Conservation (phyloP, 768 basidiomycete genomes). For the Termitomyces titanicus region DNA sequence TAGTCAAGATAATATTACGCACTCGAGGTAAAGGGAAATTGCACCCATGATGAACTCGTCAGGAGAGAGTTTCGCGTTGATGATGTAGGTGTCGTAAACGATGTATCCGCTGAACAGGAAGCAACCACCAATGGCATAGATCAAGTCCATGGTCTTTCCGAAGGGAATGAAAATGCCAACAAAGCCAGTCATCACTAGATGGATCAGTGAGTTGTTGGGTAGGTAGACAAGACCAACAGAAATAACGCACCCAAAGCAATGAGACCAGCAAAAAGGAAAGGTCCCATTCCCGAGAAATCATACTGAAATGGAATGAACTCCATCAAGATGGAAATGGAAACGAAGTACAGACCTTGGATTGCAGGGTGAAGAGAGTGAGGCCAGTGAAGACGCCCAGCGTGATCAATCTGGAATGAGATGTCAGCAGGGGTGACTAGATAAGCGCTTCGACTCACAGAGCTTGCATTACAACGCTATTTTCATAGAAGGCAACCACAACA, state of each 20-base stretch:
- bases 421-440: slow-evolving; percentile 1
- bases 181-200: slow-evolving; percentile 71
- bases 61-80: slow-evolving; percentile 84
- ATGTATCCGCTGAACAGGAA: slow-evolving; percentile 88
- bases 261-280: slow-evolving; percentile 85
- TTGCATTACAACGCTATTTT: slow-evolving; percentile 74
- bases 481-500: slow-evolving; percentile 73
- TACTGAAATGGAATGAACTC: slow-evolving; percentile 46
- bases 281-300: slow-evolving; percentile 91
- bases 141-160: slow-evolving; percentile 72
- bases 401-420: slow-evolving; percentile 52
- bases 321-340: not conserved
- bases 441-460: slow-evolving; percentile 58
- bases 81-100: slow-evolving; percentile 86
- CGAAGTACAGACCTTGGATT: slow-evolving; percentile 66
- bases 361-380: slow-evolving; percentile 90
- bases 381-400: slow-evolving; percentile 93
- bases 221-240: not conserved
- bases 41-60: slow-evolving; percentile 93
- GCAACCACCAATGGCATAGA: slow-evolving; percentile 74
- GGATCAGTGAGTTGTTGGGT: not conserved
- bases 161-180: slow-evolving; percentile 89
- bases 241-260: slow-evolving; percentile 63
- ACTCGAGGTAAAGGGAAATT: slow-evolving; percentile 94
- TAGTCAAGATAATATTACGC: slow-evolving; percentile 28